Conservation (phyloP, 2,329 filamentous ascomycete genomes). For the Calonectria pteridis region DNA sequence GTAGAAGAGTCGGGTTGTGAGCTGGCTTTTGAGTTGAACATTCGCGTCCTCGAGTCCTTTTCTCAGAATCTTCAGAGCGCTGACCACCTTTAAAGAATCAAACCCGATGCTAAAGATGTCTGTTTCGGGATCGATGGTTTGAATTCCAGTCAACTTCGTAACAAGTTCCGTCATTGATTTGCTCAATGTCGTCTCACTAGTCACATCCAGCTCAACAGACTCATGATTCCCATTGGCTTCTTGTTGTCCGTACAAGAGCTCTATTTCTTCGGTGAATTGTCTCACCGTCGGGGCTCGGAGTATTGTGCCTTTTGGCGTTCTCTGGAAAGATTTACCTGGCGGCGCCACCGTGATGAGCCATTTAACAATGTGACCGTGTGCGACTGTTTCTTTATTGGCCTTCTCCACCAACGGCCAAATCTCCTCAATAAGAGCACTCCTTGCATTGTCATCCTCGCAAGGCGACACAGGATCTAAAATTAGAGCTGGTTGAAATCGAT, state of each 20-base stretch:
- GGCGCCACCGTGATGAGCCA: not conserved
- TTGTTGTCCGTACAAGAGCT: not conserved
- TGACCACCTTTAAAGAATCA: conserved; percentile 7
- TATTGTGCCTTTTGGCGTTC: conserved; percentile 3
- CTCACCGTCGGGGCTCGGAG: not conserved
- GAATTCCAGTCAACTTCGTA: not conserved
- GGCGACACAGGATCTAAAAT: conserved; percentile 59
- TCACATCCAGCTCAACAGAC: not conserved
- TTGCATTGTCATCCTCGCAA: conserved; percentile 30
- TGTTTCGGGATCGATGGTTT: not conserved
- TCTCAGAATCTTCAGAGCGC: not conserved
- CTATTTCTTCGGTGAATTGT: not conserved
- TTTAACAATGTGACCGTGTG: conserved; percentile 59
- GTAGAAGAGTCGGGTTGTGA: not conserved
- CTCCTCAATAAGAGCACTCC: conserved; percentile 52
- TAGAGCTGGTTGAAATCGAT: conserved; percentile 60
- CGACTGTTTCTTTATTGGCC: conserved; percentile 58
- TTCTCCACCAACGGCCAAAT: conserved; percentile 59
- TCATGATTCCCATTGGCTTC: not conserved
- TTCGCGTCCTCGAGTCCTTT: not conserved
- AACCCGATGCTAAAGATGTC: conserved; percentile 5
- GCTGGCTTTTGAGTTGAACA: not conserved
- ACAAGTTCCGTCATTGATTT: not conserved
- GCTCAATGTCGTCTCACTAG: not conserved
- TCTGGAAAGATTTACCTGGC: not conserved